Conservation (phyloP, 2,329 filamentous ascomycete species). For the Colletotrichum tamarilloi region DNA sequence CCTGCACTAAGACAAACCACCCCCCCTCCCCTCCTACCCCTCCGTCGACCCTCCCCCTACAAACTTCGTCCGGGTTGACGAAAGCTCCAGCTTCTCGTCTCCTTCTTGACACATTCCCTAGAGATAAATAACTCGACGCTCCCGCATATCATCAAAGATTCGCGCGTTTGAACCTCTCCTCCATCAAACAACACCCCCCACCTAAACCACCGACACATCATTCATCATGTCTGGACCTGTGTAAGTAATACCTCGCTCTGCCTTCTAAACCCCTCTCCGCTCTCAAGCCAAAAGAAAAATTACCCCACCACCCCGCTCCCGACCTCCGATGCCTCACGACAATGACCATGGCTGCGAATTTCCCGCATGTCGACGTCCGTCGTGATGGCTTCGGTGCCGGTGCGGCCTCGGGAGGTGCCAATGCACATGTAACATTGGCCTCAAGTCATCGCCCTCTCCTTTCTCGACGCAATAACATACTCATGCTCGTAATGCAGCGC, state of each 20-base stretch:
- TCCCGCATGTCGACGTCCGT: constrained; percentile 43
- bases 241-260: constrained; percentile 62
- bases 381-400: constrained; percentile 1
- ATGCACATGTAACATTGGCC: constrained; percentile 3
- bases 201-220: constrained; percentile 22
- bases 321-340: constrained; percentile 37
- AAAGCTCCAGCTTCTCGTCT: constrained; percentile 33
- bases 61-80: constrained; percentile 36
- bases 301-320: constrained; percentile 55
- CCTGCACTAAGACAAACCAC: constrained; percentile 31
- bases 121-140: constrained; percentile 37
- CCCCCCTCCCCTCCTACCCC: constrained; percentile 33
- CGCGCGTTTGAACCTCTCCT: constrained; percentile 29
- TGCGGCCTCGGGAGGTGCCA: constrained; percentile 19
- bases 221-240: constrained; percentile 73
- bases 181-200: constrained; percentile 25
- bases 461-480: constrained; percentile 14
- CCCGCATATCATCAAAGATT: constrained; percentile 20
- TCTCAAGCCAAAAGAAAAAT: constrained; percentile 20
- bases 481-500: constrained; percentile 61
- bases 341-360: constrained; percentile 45
- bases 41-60: constrained; percentile 35
- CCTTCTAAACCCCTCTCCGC: constrained; percentile 34
- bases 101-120: constrained; percentile 34
- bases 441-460: constrained; percentile 2